Conservation (phyloP, 225 moss, liverwort and hornwort species). For the Asterella californica region DNA sequence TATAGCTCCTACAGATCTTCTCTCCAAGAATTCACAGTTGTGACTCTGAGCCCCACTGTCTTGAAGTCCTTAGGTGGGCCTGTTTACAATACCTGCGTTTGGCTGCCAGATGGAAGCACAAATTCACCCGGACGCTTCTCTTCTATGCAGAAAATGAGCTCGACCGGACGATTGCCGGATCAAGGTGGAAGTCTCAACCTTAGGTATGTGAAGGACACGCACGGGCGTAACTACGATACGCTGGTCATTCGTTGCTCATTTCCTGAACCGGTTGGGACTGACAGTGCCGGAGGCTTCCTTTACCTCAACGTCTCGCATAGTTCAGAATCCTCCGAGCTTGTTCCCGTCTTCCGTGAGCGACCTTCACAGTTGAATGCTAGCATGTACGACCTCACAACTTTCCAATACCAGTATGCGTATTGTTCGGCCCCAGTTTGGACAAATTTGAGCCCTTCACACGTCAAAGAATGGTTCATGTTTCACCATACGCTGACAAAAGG, state of each 20-base stretch:
- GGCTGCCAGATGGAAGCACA: conserved; percentile 42
- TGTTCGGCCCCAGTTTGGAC: conserved; percentile 59
- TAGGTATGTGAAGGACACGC: conserved; percentile 32
- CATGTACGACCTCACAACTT: conserved; percentile 36
- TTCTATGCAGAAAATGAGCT: conserved; percentile 24
- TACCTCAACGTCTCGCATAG: conserved; percentile 48
- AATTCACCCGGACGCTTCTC: conserved; percentile 25
- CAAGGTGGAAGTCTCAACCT: conserved; percentile 24
- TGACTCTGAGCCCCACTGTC: conserved; percentile 37
- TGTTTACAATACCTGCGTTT: conserved; percentile 35
- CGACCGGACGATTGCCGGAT: conserved; percentile 21
- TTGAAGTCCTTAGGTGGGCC: conserved; percentile 19
- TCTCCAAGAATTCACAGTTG: conserved; percentile 27
- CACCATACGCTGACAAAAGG: conserved; percentile 47
- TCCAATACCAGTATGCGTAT: conserved; percentile 46
- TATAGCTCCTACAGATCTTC: conserved; percentile 60
- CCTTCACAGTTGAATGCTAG: conserved; percentile 25
- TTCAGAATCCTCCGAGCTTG: conserved; percentile 32
- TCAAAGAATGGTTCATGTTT: conserved; percentile 71
- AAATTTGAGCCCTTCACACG: conserved; percentile 25
- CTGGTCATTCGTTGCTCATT: conserved; percentile 53
- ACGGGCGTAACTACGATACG: conserved; percentile 44
- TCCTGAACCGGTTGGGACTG: conserved; percentile 33
- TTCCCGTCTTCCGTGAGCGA: conserved; percentile 40
- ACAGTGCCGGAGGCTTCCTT: conserved; percentile 43